Base-by-base conservation (phyloP, 768 basidiomycete genomes). In the Lactifluus rugatus region DNA sequence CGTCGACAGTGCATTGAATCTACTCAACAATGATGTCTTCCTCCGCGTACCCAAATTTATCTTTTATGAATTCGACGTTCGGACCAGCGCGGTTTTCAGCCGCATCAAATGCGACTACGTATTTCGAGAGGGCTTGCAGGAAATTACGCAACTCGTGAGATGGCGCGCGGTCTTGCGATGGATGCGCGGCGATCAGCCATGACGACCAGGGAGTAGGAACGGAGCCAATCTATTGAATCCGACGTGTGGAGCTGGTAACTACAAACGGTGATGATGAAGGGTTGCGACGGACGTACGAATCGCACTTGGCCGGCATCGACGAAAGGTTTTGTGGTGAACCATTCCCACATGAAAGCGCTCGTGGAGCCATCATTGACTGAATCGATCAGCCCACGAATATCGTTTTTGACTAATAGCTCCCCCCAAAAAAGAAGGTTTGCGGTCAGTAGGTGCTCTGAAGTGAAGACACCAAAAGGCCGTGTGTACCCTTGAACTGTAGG, bases 181-280 rank as follows among this genome's bases (percentile, higher is more conserved):
- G 85, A 62, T 91, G 87, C 8, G 91, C 91, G 25, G 90, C 94
- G 66, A 98, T 89, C 57, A 90, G 73, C 95, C 95, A 99, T 0
- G 92, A 94, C 14, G 93, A 90, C 95, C 95, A 99, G 0, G 95
- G 95, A 0, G 94, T 97, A 37, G 85, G 84, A 5, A 91, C 84
- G 9, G 86, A 83, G 14, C 88, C 87, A 62, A 92, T 90, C 88
- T 91, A 55, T 39, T 34, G 8, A 34, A 25, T 8, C 19, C 19
- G 26, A 16, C 2, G 16, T 9, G n/a, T 31, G 19, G 36, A 37
- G 1, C 17, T 9, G 5, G 23, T 8, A 37, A 7, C 6, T 11
- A 17, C 17, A 17, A 2, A n/a, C 48, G 26, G 44, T 36, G 4
- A 17, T 4, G n/a, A 26, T 8, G 45, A 57, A 45, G 31, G 50